Evolutionary conservation across 805 yeast species (phyloP).

Genomic region (Wickerhamiella musiphila): DNA sequence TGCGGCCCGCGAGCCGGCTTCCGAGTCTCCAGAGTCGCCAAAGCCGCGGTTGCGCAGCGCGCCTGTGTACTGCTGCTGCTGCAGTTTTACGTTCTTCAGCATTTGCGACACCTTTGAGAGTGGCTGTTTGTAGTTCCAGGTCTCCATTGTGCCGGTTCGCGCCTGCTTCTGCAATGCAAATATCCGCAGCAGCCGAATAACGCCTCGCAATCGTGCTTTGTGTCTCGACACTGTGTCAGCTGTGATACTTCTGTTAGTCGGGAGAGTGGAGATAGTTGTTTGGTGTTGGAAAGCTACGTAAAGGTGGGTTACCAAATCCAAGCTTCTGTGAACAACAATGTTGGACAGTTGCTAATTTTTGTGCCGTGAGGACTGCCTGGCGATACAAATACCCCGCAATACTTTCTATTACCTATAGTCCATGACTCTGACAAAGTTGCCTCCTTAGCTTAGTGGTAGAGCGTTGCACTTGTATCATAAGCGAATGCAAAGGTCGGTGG

Average conservation of each 20-base stretch:
- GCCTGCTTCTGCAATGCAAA: neutral
- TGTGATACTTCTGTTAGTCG: too few species aligned
- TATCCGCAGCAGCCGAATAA: constrained; percentile 1
- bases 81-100: too few species aligned
- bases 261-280: too few species aligned
- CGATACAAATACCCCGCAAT: neutral
- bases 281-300: too few species aligned
- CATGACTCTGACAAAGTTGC: constrained; percentile 24
- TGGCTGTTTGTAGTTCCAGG: constrained; percentile 3
- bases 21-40: too few species aligned
- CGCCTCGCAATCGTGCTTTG: neutral
- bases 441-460: constrained; percentile 99
- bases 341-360: too few species aligned
- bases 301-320: too few species aligned
- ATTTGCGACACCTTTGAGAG: constrained; percentile 1
- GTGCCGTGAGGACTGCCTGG: too few species aligned
- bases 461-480: constrained; percentile 88
- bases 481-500: constrained; percentile 23
- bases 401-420: too few species aligned
- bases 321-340: too few species aligned
- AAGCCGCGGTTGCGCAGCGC: too few species aligned
- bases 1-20: neutral
- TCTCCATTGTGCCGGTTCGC: constrained; percentile 5
- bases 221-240: constrained; percentile 2
- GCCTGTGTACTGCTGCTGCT: too few species aligned